Percentiles rank a stretch among this genome's conserved stretches.
phyloP scores from a whole-genome alignment of 1,139 yeast species.

The Debaryomyces nepalensis region DNA sequence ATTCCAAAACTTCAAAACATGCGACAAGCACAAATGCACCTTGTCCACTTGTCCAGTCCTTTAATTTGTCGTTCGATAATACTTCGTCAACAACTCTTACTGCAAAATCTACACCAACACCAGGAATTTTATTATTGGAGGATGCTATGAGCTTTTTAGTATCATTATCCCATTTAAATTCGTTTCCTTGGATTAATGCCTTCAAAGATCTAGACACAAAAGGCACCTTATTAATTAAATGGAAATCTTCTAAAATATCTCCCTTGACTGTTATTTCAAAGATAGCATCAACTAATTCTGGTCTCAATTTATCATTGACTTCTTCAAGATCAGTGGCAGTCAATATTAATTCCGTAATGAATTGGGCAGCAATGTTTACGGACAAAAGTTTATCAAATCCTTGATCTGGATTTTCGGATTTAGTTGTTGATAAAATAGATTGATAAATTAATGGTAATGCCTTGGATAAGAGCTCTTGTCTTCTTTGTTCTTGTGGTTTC shows the following conservation, averaged over 20 bases:
- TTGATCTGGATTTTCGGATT: conserved; percentile 29
- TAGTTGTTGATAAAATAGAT: conserved; percentile 51
- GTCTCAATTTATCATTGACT: conserved; percentile 49
- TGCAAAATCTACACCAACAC: conserved; percentile 70
- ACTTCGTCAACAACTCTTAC: conserved; percentile 54
- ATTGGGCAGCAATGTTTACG: conserved; percentile 83
- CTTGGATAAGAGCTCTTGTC: conserved; percentile 65
- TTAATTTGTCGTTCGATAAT: conserved; percentile 48
- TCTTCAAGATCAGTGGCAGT: conserved; percentile 52
- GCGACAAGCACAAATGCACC: conserved; percentile 85
- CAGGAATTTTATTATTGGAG: conserved; percentile 50
- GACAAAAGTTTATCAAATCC: conserved; percentile 48
- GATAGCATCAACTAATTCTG: conserved; percentile 57
- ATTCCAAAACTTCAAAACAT: conserved; percentile 57
- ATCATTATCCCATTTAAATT: conserved; percentile 66
- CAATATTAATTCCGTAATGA: conserved; percentile 73
- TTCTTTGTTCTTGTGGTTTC: conserved; percentile 80
- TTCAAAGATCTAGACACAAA: conserved; percentile 79
- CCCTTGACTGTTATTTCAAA: conserved; percentile 64
- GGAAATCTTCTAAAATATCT: conserved; percentile 69
- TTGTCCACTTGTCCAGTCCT: conserved; percentile 74
- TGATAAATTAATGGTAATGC: conserved; percentile 71
- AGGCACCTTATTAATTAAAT: conserved; percentile 68
- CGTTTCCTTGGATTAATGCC: conserved; percentile 75
- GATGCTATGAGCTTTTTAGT: conserved; percentile 51